Percentiles rank a stretch among this genome's conserved stretches.
Conservation (phyloP, 768 basidiomycete species). For the Amanita muscaria region DNA sequence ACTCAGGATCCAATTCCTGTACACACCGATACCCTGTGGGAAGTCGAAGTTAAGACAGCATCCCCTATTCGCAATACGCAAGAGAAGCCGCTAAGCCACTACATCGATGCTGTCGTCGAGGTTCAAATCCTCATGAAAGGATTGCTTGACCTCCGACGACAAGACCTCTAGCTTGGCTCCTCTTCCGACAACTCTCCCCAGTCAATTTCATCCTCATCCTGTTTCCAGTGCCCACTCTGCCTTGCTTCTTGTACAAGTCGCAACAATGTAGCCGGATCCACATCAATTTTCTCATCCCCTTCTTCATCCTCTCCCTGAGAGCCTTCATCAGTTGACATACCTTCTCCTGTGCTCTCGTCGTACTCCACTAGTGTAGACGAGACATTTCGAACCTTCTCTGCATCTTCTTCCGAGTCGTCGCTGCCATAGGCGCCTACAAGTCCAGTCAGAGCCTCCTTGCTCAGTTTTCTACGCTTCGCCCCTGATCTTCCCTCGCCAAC, state of each 20-base stretch:
- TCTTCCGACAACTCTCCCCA: conserved; percentile 34
- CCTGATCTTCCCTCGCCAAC: conserved; percentile 25
- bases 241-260: conserved; percentile 26
- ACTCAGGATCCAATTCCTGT: conserved; percentile 70
- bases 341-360: conserved; percentile 29
- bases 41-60: conserved; percentile 82
- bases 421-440: conserved; percentile 57
- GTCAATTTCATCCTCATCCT: conserved; percentile 31
- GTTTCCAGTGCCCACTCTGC: conserved; percentile 12
- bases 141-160: conserved; percentile 64
- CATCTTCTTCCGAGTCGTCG: conserved; percentile 30
- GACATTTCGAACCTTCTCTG: conserved; percentile 22
- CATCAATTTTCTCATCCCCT: conserved; percentile 21
- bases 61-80: conserved; percentile 70
- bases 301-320: conserved; percentile 13
- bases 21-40: conserved; percentile 77
- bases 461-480: conserved; percentile 52
- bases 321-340: not conserved
- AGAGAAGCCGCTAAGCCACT: conserved; percentile 61
- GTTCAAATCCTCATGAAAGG: conserved; percentile 83
- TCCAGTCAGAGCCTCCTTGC: conserved; percentile 47
- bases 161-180: conserved; percentile 43
- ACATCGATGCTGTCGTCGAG: conserved; percentile 69
- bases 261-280: conserved; percentile 28
- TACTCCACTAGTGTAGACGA: conserved; percentile 33